These are phyloP conservation scores for Talaromyces trachyspermus DNA, from an alignment of 495 filamentous ascomycete genomes.

Conservation along the genomic window DNA sequence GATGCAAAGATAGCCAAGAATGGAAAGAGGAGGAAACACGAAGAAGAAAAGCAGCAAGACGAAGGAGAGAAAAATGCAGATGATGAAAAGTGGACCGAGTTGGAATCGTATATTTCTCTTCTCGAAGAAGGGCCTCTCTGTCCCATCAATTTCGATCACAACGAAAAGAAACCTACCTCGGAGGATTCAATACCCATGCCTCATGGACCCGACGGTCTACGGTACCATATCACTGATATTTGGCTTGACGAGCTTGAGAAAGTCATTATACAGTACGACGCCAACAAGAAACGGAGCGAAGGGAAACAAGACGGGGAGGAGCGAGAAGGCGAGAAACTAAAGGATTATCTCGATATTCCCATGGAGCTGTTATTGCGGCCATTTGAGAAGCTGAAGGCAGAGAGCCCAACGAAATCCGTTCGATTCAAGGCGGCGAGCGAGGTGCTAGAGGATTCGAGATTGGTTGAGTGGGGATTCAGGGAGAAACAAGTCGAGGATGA, in stretches of 20 bases:
- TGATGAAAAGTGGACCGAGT: conserved; percentile 27
- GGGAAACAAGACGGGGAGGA: conserved; percentile 17
- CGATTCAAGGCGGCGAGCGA: conserved; percentile 58
- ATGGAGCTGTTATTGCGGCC: conserved; percentile 52
- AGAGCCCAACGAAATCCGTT: conserved; percentile 64
- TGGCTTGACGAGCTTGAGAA: conserved; percentile 83
- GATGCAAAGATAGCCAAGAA: conserved; percentile 5
- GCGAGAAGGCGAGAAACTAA: conserved; percentile 14
- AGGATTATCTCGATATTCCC: conserved; percentile 26
- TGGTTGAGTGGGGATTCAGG: conserved; percentile 52
- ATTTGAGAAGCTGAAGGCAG: conserved; percentile 44
- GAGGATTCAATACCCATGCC: conserved; percentile 36
- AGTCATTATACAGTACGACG: conserved; percentile 32
- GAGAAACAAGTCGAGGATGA: conserved; percentile 32
- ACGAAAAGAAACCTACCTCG: conserved; percentile 11
- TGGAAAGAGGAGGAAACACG: conserved; percentile 26
- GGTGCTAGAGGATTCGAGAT: conserved; percentile 64
- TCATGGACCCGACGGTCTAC: conserved; percentile 64
- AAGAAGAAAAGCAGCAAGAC: conserved; percentile 13
- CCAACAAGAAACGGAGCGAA: conserved; percentile 7
- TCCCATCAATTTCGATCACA: conserved; percentile 37
- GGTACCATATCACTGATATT: conserved; percentile 84
- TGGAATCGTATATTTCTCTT: conserved; percentile 34
- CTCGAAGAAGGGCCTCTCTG: conserved; percentile 37
- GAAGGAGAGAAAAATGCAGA: conserved; percentile 7